These are phyloP conservation scores for Quercus wislizeni DNA, from an alignment of 306 rosid genomes.

Conservation along the genomic window DNA sequence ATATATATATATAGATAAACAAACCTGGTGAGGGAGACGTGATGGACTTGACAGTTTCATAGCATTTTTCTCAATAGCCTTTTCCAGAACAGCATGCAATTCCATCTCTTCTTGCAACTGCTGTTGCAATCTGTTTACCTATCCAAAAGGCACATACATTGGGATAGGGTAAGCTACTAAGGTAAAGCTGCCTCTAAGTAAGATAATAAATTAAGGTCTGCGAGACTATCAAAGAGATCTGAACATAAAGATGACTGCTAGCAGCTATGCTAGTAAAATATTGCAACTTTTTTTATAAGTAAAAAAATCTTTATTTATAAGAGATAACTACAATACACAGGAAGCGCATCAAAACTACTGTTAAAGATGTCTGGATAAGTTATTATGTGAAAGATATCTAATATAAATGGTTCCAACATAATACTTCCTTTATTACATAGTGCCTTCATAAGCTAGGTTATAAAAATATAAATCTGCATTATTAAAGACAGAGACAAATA, in stretches of 20 bases:
- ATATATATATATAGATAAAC: slow-evolving; percentile 10
- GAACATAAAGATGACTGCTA: neutral
- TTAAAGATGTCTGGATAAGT: too few species aligned
- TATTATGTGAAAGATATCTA: neutral
- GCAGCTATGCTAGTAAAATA: neutral
- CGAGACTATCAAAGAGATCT: neutral
- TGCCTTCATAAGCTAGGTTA: neutral
- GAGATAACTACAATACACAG: too few species aligned
- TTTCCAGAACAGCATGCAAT: slow-evolving; percentile 50
- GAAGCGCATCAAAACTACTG: too few species aligned
- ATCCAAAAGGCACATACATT: slow-evolving; percentile 14
- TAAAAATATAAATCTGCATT: neutral
- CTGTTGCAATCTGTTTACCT: slow-evolving; percentile 55
- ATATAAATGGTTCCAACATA: neutral
- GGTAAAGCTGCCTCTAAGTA: neutral
- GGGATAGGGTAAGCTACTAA: slow-evolving; percentile 9
- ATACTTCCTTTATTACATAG: neutral
- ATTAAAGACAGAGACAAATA: neutral
- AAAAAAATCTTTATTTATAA: too few species aligned
- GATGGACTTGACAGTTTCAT: slow-evolving; percentile 29
- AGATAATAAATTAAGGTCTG: neutral
- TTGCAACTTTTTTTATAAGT: too few species aligned
- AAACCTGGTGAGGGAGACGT: slow-evolving; percentile 52
- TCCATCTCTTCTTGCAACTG: slow-evolving; percentile 58
- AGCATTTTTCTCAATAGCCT: slow-evolving; percentile 44